Conservation (phyloP, 1,284 basidiomycete species). For the Leccinum colubrinum region DNA sequence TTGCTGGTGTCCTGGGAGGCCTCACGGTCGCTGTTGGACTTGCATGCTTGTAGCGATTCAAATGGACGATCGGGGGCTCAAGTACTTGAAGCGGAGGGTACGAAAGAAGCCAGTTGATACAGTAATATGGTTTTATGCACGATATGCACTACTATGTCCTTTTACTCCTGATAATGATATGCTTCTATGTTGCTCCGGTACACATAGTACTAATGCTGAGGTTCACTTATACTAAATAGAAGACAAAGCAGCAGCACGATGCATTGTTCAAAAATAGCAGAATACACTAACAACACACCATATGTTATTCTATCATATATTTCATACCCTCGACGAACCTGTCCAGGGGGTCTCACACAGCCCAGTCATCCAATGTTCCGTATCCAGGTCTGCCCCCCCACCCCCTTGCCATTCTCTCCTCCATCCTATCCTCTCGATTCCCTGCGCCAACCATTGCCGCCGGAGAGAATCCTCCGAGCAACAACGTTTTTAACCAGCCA, state of each 20-base stretch:
- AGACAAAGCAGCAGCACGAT: neutral
- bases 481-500: slow-evolving; percentile 54
- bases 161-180: slow-evolving; percentile 19
- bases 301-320: slow-evolving; percentile 20
- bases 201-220: neutral
- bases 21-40: slow-evolving; percentile 31
- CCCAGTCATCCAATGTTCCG: slow-evolving; percentile 58
- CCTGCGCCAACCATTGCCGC: slow-evolving; percentile 20
- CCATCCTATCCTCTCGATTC: slow-evolving; percentile 46
- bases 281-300: slow-evolving; percentile 8
- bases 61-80: neutral
- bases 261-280: slow-evolving; percentile 2
- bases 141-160: slow-evolving; percentile 14
- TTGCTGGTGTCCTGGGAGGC: slow-evolving; percentile 31
- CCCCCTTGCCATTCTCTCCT: slow-evolving; percentile 46
- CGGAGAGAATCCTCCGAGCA: slow-evolving; percentile 34
- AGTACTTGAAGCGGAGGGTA: neutral
- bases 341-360: slow-evolving; percentile 35
- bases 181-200: slow-evolving; percentile 4
- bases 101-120: neutral
- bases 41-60: slow-evolving; percentile 32
- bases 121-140: slow-evolving; percentile 9
- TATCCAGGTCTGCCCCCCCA: slow-evolving; percentile 47
- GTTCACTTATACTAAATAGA: neutral
- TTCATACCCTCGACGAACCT: neutral